These are phyloP conservation scores for Phalaenopsis aphrodite DNA, from an alignment of 106 monocot genomes.

Conservation along the genomic window DNA sequence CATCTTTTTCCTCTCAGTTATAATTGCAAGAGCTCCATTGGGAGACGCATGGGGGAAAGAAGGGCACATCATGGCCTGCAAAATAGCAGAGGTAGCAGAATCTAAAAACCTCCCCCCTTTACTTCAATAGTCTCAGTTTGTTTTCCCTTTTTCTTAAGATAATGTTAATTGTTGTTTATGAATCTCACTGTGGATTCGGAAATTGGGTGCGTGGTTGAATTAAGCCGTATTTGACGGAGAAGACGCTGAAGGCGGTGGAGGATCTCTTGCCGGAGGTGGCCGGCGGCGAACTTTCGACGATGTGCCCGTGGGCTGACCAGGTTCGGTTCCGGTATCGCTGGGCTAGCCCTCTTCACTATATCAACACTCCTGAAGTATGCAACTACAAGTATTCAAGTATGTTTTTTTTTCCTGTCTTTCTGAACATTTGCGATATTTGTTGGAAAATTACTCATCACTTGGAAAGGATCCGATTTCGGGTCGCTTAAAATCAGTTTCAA, in stretches of 20 bases:
- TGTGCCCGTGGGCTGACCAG: slow-evolving; percentile 83
- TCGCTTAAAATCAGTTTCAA: too few relatives aligned
- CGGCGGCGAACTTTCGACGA: slow-evolving; percentile 50
- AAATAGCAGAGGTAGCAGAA: slow-evolving; percentile 52
- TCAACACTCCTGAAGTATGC: slow-evolving; percentile 81
- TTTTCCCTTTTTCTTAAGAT: too few relatives aligned
- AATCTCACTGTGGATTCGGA: background rate
- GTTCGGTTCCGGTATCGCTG: slow-evolving; percentile 58
- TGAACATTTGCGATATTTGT: background rate
- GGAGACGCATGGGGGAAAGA: slow-evolving; percentile 64
- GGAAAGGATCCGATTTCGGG: too few relatives aligned
- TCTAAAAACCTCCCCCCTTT: background rate
- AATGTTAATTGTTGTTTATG: background rate
- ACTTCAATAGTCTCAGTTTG: background rate
- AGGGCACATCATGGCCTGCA: slow-evolving; percentile 75
- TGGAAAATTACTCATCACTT: background rate
- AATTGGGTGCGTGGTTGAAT: background rate
- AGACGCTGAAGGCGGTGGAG: slow-evolving; percentile 29
- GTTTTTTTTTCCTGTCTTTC: background rate
- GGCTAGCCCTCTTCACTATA: slow-evolving; percentile 74
- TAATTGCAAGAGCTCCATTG: slow-evolving; percentile 3
- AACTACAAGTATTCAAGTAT: slow-evolving; percentile 76
- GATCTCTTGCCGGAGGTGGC: slow-evolving; percentile 62
- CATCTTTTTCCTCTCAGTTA: slow-evolving; percentile 2
- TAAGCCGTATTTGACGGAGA: slow-evolving; percentile 53